These are phyloP conservation scores for Nevesoporus exiguus DNA, from an alignment of 768 basidiomycete species.

Conservation along the genomic window DNA sequence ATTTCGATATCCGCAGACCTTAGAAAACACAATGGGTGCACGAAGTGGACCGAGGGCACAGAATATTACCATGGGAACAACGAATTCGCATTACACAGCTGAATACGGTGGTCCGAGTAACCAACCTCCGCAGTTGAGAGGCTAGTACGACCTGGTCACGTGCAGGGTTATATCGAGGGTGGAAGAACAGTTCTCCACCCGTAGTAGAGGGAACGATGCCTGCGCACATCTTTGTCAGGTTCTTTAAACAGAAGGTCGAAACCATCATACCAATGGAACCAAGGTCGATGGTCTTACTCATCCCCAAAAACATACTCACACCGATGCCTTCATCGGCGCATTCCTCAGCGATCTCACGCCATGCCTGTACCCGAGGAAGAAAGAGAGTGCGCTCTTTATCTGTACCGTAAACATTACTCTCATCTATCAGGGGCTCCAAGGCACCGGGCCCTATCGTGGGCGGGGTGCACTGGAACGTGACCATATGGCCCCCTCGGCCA, in stretches of 20 bases:
- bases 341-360: slow-evolving; percentile 83
- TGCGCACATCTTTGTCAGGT: slow-evolving; percentile 23
- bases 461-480: slow-evolving; percentile 66
- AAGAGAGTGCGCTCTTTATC: slow-evolving; percentile 86
- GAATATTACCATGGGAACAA: slow-evolving; percentile 69
- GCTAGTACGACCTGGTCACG: slow-evolving; percentile 63
- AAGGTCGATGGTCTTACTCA: slow-evolving; percentile 76
- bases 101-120: slow-evolving; percentile 70
- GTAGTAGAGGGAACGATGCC: slow-evolving; percentile 67
- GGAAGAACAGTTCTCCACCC: slow-evolving; percentile 90
- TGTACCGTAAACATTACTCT: slow-evolving; percentile 70
- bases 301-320: slow-evolving; percentile 84
- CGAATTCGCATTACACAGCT: slow-evolving; percentile 80
- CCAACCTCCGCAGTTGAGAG: slow-evolving; percentile 72
- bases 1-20: slow-evolving; percentile 64
- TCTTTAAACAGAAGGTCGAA: slow-evolving; percentile 1
- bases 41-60: slow-evolving; percentile 5
- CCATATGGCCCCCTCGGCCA: slow-evolving; percentile 73
- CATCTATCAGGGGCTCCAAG: slow-evolving; percentile 53
- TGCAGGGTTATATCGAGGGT: slow-evolving; percentile 77
- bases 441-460: slow-evolving; percentile 74
- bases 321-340: slow-evolving; percentile 88
- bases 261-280: slow-evolving; percentile 69
- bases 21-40: slow-evolving; percentile 3
- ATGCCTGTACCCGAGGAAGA: slow-evolving; percentile 68